Evolutionary conservation across 331 rosid genomes (phyloP).

Genomic region (Telfairia occidentalis): DNA sequence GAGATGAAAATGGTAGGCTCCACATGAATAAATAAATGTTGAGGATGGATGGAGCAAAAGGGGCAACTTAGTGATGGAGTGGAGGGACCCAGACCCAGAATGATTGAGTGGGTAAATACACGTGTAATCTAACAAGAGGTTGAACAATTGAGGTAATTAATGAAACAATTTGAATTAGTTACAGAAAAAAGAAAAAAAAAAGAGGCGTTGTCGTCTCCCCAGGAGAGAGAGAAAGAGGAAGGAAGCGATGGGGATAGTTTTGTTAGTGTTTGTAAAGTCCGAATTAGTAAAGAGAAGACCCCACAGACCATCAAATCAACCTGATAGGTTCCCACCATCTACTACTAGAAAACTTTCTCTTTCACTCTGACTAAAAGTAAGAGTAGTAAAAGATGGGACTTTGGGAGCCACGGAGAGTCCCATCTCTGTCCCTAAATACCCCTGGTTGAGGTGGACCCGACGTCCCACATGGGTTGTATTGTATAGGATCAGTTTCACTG

Average conservation of each 20-base stretch:
- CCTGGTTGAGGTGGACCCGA: slow-evolving; percentile 45
- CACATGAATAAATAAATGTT: not conserved
- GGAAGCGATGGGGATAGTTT: not conserved
- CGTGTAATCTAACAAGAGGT: not conserved
- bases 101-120: not conserved
- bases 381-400: not conserved
- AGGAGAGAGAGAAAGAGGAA: too few relatives aligned
- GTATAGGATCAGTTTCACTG: too few relatives aligned
- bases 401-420: slow-evolving; percentile 41
- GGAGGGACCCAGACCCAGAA: not conserved
- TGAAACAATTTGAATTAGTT: too few relatives aligned
- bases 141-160: not conserved
- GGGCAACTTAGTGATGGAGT: not conserved
- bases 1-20: not conserved
- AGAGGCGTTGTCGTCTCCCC: too few relatives aligned
- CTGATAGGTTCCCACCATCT: slow-evolving; percentile 34
- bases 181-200: too few relatives aligned
- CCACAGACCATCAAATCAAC: slow-evolving; percentile 29
- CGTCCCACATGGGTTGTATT: slow-evolving; percentile 67
- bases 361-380: not conserved
- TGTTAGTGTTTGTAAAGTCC: not conserved
- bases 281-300: slow-evolving; percentile 3
- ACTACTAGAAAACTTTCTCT: not conserved
- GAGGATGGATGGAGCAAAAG: not conserved
- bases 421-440: slow-evolving; percentile 28